Evolutionary conservation across 768 basidiomycete genomes (phyloP).

Genomic region (Auriscalpium vulgare): DNA sequence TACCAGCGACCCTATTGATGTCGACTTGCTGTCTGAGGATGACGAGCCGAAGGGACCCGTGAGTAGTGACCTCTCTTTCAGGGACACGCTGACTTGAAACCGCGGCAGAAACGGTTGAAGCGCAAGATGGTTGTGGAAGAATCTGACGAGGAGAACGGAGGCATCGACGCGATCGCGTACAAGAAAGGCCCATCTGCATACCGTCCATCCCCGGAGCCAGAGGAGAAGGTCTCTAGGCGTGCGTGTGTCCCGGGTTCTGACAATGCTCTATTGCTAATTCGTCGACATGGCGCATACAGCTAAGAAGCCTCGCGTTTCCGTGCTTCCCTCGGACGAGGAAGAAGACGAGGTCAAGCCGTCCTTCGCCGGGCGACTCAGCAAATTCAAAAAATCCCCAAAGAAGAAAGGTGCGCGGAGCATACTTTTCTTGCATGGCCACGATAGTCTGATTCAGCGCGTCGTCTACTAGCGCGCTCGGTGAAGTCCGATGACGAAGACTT

Average conservation of each 20-base stretch:
- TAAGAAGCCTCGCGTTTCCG: conserved; percentile 58
- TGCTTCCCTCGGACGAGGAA: conserved; percentile 40
- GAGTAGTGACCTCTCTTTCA: conserved; percentile 2
- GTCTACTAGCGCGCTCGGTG: conserved; percentile 31
- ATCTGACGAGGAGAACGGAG: conserved; percentile 54
- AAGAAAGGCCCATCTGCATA: conserved; percentile 14
- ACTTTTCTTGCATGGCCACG: background rate
- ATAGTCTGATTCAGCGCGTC: background rate
- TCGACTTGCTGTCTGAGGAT: conserved; percentile 57
- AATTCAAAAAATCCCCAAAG: conserved; percentile 55
- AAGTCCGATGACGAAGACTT: conserved; percentile 62
- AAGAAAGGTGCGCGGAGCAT: conserved; percentile 38
- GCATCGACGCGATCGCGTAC: background rate
- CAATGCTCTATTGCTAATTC: background rate
- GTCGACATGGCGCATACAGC: conserved; percentile 28
- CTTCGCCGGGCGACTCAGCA: conserved; percentile 53
- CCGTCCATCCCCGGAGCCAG: conserved; percentile 6
- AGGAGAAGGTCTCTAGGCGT: background rate
- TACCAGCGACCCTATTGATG: conserved; percentile 51
- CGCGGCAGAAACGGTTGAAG: conserved; percentile 29
- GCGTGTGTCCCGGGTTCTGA: background rate
- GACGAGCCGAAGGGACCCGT: conserved; percentile 25
- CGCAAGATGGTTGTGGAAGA: conserved; percentile 64
- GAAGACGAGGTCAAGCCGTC: conserved; percentile 30
- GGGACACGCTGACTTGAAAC: background rate